Percentiles rank a stretch among this genome's conserved stretches.
These are phyloP conservation scores for Teunomyces panamensis DNA, from an alignment of 805 yeast genomes.

Conservation along the genomic window DNA sequence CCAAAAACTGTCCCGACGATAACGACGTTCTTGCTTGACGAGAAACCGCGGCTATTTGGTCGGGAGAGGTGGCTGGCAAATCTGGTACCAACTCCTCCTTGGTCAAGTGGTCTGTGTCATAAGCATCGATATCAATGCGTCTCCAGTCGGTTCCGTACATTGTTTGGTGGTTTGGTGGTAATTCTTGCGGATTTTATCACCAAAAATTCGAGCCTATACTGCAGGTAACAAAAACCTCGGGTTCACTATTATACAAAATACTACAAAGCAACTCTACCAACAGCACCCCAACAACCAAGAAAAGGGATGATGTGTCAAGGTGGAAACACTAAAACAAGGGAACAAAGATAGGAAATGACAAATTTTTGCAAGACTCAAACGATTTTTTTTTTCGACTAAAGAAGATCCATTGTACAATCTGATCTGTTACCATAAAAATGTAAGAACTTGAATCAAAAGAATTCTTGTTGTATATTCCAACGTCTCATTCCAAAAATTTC, in stretches of 20 bases:
- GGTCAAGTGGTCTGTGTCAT: slow-evolving; percentile 76
- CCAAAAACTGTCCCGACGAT: slow-evolving; percentile 67
- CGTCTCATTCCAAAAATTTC: no score
- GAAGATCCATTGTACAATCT: no score
- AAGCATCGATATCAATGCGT: slow-evolving; percentile 89
- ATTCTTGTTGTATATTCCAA: no score
- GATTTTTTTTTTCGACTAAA: no score
- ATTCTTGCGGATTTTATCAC: neutral
- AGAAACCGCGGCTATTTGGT: slow-evolving; percentile 54
- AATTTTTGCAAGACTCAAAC: no score
- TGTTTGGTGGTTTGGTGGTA: neutral
- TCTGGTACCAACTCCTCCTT: slow-evolving; percentile 61
- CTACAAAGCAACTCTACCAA: neutral
- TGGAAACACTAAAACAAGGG: no score
- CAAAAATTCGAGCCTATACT: neutral
- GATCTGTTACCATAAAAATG: neutral
- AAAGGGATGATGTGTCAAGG: neutral
- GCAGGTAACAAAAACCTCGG: neutral
- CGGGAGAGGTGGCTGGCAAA: slow-evolving; percentile 39
- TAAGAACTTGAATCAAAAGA: neutral
- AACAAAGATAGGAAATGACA: no score
- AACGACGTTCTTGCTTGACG: slow-evolving; percentile 59
- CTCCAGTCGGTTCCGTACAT: slow-evolving; percentile 61
- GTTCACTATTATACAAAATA: neutral
- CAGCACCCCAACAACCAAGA: neutral